Base-by-base conservation (phyloP, 371 early-diverging fungal species). In the Rhizopus sp. region DNA sequence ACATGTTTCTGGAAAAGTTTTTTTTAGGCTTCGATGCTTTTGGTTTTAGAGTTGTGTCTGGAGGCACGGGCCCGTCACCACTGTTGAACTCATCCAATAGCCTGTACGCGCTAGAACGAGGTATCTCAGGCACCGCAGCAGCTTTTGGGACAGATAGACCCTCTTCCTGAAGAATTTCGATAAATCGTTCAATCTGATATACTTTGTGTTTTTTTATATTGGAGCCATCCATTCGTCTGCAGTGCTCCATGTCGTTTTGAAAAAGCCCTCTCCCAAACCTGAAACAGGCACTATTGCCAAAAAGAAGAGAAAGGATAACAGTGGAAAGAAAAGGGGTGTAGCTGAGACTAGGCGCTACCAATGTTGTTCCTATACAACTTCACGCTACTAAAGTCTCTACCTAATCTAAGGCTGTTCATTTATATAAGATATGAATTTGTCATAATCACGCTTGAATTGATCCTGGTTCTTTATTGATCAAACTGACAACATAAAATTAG, bases 111-210 rank as follows among this genome's bases (percentile, higher is more conserved):
- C 23, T 51, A 0, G 37, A 35, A 29, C 37, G 59, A 58, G 52
- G 51, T 3, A 58, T 58, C n/a, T 44, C 51, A 12, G 37, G 42
- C 10, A 33, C 12, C 37, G 2, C 37, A 42, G 34, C 35, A 7
- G 59, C 45, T 58, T 58, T 58, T 13, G 51, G 52, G 13, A 47
- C 59, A 30, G 57, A 32, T 44, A 49, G 33, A 3, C 57, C 57
- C 34, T 57, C 57, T 42, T 57, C 50, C 42, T 57, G 58, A 9
- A 41, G 29, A 3, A 44, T 31, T 8, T 50, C 12, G 34, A 58
- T 50, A 17, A 58, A 51, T 3, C 51, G 23, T 37, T 51, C 52
- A 0, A 58, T 51, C 13, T 58, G 42, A 16, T 51, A 33, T 49
- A 8, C 3, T 29, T 32, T 42, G 16, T 49, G 40, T 33, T 57